A percentile compares a stretch with the other conserved stretches of the same genome.
Conservation (phyloP, 1,284 basidiomycete genomes). For the Microbotryum saponariae region DNA sequence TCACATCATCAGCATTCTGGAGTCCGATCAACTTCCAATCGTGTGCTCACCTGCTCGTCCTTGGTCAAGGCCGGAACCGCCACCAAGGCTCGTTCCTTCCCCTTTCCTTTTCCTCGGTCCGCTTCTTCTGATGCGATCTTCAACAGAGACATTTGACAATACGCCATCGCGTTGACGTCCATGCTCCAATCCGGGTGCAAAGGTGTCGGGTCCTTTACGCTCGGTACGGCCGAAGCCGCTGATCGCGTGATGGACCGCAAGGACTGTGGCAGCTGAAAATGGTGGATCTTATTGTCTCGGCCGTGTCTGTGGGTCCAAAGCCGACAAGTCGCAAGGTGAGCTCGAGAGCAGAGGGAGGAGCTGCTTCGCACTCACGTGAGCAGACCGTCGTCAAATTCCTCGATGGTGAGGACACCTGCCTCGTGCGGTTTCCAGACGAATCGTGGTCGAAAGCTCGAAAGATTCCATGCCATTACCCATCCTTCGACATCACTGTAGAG, state of each 20-base stretch:
- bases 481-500: slow-evolving; percentile 28
- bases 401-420: slow-evolving; percentile 26
- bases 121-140: not conserved
- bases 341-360: no score
- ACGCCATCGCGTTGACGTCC: slow-evolving; percentile 34
- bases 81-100: slow-evolving; percentile 18
- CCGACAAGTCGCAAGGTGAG: not conserved
- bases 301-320: slow-evolving; percentile 24
- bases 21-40: not conserved
- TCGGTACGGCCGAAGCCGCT: slow-evolving; percentile 2
- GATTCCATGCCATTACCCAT: slow-evolving; percentile 29
- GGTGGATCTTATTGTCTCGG: slow-evolving; percentile 29
- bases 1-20: no score
- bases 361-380: slow-evolving; percentile 27
- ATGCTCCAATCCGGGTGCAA: slow-evolving; percentile 15
- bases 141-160: slow-evolving; percentile 29
- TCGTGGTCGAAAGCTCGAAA: slow-evolving; percentile 23
- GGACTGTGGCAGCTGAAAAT: slow-evolving; percentile 8
- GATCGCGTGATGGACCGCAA: not conserved
- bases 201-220: not conserved
- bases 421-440: slow-evolving; percentile 28
- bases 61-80: slow-evolving; percentile 33
- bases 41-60: slow-evolving; percentile 24
- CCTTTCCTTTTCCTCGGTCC: not conserved
- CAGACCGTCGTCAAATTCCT: slow-evolving; percentile 12